phyloP scores from a whole-genome alignment of 257 asterid genomes.

The Solanum peruvianum region DNA sequence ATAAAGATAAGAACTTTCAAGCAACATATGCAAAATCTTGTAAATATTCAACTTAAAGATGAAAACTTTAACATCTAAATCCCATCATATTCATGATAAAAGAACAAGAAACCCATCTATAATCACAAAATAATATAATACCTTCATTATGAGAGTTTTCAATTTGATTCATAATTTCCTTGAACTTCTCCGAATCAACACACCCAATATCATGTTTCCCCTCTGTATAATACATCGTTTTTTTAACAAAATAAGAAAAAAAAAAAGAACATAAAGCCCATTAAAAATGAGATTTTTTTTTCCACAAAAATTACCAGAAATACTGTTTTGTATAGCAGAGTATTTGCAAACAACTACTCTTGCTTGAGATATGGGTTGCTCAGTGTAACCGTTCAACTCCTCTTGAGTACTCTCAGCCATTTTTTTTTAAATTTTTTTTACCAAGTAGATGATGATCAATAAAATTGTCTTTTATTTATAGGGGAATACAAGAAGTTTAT shows the following conservation, averaged over 20 bases:
- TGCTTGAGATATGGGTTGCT: background rate
- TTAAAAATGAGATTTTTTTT: too few species aligned
- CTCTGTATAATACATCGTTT: conserved; percentile 11
- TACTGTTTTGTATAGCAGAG: background rate
- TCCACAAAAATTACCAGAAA: background rate
- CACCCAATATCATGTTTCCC: conserved; percentile 20
- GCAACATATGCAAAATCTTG: background rate
- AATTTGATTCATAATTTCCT: conserved; percentile 23
- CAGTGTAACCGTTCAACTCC: background rate
- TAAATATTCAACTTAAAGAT: background rate
- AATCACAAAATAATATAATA: background rate
- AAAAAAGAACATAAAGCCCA: background rate
- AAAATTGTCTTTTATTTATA: background rate
- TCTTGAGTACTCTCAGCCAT: background rate
- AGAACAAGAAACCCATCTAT: background rate
- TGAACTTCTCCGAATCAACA: conserved; percentile 18
- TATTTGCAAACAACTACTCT: background rate
- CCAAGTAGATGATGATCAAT: background rate
- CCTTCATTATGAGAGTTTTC: conserved; percentile 32
- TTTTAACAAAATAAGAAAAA: background rate
- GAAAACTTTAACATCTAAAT: background rate
- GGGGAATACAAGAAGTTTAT: background rate
- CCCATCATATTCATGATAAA: background rate
- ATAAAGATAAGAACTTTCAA: background rate
- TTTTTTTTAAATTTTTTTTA: background rate